These are phyloP conservation scores for Microbotryum violaceum DNA, from an alignment of 1,284 basidiomycete species.

Conservation along the genomic window DNA sequence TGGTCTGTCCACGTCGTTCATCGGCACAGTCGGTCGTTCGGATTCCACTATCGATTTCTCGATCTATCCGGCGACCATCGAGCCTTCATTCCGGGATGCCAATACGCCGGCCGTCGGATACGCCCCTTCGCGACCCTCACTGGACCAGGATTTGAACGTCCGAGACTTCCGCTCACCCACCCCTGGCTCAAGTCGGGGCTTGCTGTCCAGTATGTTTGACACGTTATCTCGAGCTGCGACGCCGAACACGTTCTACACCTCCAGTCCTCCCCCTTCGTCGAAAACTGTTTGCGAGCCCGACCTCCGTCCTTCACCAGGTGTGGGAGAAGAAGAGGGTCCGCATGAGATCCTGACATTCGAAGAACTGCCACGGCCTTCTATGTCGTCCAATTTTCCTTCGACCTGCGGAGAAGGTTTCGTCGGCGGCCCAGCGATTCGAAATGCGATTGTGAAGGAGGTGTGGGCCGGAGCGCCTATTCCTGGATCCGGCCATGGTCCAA, in stretches of 20 bases:
- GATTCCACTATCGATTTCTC: background rate
- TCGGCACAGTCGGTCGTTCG: slow-evolving; percentile 13
- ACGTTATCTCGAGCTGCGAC: no score
- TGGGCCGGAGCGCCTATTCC: slow-evolving; percentile 14
- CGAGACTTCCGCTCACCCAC: slow-evolving; percentile 25
- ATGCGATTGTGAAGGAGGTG: slow-evolving; percentile 14
- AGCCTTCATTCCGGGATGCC: background rate
- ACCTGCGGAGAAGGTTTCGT: slow-evolving; percentile 10
- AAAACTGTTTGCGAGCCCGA: no score
- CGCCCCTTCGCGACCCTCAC: slow-evolving; percentile 8
- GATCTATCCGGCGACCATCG: background rate
- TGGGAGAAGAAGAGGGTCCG: background rate
- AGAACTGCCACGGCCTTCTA: background rate
- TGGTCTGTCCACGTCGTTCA: slow-evolving; percentile 17
- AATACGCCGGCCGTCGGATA: background rate
- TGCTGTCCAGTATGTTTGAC: slow-evolving; percentile 5
- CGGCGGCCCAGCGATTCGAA: slow-evolving; percentile 5
- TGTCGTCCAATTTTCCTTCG: background rate
- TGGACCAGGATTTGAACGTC: background rate
- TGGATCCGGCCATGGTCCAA: slow-evolving; percentile 10
- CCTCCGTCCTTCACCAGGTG: no score
- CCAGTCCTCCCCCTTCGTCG: no score
- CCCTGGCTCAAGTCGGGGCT: slow-evolving; percentile 14
- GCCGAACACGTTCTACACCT: no score
- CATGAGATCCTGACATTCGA: slow-evolving; percentile 3